Evolutionary conservation across 495 filamentous ascomycete species (phyloP).

Genomic region (Hypoxylon lenormandii): DNA sequence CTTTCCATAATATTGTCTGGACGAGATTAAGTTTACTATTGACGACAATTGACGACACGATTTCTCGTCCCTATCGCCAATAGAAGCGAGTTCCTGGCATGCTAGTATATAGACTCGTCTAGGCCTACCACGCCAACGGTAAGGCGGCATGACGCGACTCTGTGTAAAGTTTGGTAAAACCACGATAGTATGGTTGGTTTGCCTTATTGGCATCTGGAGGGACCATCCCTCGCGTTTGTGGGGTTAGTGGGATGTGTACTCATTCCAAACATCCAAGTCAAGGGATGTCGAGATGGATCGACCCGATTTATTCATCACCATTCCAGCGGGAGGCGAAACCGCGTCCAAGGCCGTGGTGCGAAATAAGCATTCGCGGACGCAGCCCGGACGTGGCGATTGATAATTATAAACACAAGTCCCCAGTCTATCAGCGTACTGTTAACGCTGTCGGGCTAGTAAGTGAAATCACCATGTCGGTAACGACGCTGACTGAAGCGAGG

Average conservation of each 20-base stretch:
- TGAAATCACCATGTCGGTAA: constrained; percentile 22
- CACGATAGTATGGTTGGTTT: constrained; percentile 7
- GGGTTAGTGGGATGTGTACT: neutral
- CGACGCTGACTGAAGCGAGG: neutral
- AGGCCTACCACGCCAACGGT: constrained; percentile 1
- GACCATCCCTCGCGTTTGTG: neutral
- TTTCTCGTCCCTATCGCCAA: constrained; percentile 14
- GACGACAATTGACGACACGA: constrained; percentile 48
- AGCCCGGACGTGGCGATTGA: constrained; percentile 7
- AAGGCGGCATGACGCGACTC: constrained; percentile 29
- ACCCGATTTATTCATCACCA: constrained; percentile 27
- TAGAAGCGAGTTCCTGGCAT: neutral
- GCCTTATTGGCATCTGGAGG: constrained; percentile 14
- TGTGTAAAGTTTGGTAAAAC: neutral
- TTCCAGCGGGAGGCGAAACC: constrained; percentile 19
- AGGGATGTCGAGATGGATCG: neutral
- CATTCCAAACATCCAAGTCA: neutral
- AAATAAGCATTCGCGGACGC: constrained; percentile 3
- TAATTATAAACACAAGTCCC: constrained; percentile 26
- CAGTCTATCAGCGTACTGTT: constrained; percentile 27
- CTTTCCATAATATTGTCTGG: neutral
- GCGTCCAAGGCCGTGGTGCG: constrained; percentile 27
- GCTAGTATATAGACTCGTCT: neutral
- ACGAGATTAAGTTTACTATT: constrained; percentile 35
- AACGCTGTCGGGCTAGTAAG: constrained; percentile 8